These are phyloP conservation scores for Peronospora tabacina DNA, from an alignment of 352 stramenopile genomes.

Conservation along the genomic window DNA sequence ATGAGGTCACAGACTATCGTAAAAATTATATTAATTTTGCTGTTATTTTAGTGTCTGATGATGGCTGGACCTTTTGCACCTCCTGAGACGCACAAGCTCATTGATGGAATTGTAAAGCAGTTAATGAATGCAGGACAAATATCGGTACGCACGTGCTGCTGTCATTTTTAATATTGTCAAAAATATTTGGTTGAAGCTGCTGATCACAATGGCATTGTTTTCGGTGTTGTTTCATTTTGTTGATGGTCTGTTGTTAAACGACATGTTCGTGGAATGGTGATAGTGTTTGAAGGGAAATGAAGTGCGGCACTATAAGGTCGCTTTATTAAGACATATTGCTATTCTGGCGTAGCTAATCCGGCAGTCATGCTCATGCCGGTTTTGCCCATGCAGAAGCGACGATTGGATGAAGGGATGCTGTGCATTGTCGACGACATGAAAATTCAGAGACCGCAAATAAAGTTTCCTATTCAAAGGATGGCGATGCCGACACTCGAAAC, in stretches of 20 bases:
- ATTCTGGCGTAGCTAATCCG: neutral
- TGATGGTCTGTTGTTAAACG: constrained; percentile 12
- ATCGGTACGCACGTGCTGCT: constrained; percentile 7
- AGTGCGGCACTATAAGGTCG: constrained; percentile 20
- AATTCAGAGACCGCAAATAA: constrained; percentile 7
- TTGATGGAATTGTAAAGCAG: constrained; percentile 31
- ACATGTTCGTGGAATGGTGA: constrained; percentile 17
- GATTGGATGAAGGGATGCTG: constrained; percentile 4
- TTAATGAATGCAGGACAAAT: constrained; percentile 2
- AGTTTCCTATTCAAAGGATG: constrained; percentile 39
- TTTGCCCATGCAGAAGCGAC: constrained; percentile 15
- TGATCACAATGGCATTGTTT: constrained; percentile 4
- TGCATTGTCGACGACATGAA: constrained; percentile 1
- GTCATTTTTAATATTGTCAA: constrained; percentile 6
- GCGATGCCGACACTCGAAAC: constrained; percentile 46
- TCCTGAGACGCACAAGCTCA: constrained; percentile 38
- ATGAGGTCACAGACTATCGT: neutral
- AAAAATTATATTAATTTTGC: neutral
- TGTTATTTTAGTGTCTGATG: constrained; percentile 46
- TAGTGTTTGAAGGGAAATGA: constrained; percentile 9
- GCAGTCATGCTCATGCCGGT: constrained; percentile 1
- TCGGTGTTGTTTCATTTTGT: neutral
- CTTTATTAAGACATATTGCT: constrained; percentile 1
- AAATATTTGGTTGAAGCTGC: constrained; percentile 4
- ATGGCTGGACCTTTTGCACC: constrained; percentile 57